Percentiles rank a stretch among this genome's conserved stretches.
These are phyloP conservation scores for Trypanosomatidae sp. DNA, from an alignment of 208 protist genomes.

Conservation along the genomic window DNA sequence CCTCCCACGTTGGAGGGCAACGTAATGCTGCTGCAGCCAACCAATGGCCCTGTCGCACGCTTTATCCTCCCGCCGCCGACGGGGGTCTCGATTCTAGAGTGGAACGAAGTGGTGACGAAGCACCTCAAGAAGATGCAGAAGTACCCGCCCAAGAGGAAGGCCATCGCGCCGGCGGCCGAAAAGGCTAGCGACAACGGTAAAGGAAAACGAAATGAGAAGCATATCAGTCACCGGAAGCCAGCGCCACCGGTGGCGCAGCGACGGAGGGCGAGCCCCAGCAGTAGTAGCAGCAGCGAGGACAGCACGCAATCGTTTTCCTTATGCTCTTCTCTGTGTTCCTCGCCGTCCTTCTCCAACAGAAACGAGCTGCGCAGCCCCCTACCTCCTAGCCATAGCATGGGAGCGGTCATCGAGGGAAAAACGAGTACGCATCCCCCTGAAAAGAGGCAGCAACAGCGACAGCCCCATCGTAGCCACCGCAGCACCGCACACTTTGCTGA, in stretches of 20 bases:
- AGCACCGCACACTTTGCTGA: not conserved
- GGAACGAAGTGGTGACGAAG: constrained; percentile 27
- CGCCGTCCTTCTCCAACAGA: not conserved
- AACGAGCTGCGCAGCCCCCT: not conserved
- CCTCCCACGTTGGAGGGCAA: constrained; percentile 11
- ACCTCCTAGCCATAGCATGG: not conserved
- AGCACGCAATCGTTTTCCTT: not conserved
- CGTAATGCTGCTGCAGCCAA: constrained; percentile 24
- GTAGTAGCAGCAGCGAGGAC: not conserved
- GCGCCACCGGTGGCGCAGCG: not conserved
- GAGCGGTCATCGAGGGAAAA: not conserved
- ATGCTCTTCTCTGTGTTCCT: not conserved
- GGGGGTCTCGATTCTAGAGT: constrained; percentile 36
- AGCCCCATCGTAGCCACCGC: not conserved
- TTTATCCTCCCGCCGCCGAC: constrained; percentile 43
- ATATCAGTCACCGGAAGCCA: constrained; percentile 4
- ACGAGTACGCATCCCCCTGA: not conserved
- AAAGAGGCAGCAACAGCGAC: not conserved
- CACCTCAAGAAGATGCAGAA: constrained; percentile 22
- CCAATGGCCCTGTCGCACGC: constrained; percentile 12
- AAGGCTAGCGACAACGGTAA: not conserved
- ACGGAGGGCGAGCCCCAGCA: not conserved
- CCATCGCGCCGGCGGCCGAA: not conserved
- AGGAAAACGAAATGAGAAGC: too few relatives aligned
- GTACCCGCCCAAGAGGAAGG: not conserved